phyloP scores from a whole-genome alignment of 768 basidiomycete species.

The Pleurotus salmoneostramineus region DNA sequence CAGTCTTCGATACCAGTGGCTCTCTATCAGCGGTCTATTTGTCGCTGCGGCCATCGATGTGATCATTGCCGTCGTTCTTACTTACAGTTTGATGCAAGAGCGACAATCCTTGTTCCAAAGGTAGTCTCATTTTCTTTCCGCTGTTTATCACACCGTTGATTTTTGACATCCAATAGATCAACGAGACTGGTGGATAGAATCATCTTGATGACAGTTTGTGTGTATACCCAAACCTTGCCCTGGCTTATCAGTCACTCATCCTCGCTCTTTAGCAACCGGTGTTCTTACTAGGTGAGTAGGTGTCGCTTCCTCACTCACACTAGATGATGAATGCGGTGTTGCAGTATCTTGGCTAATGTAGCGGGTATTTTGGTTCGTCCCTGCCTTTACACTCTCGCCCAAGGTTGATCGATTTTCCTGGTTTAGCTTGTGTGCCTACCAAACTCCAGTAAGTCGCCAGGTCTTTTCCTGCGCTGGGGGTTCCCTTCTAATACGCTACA shows the following conservation, averaged over 20 bases:
- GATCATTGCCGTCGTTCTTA: neutral
- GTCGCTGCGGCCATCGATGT: neutral
- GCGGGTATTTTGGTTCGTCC: neutral
- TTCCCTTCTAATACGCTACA: neutral
- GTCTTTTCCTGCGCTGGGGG: neutral
- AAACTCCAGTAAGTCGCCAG: neutral
- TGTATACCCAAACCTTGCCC: neutral
- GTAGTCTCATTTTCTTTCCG: neutral
- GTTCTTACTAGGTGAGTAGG: neutral
- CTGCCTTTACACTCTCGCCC: neutral
- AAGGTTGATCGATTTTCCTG: neutral
- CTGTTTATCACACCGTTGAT: neutral
- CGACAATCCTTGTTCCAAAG: neutral
- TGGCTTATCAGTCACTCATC: neutral
- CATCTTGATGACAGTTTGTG: slow-evolving; percentile 1
- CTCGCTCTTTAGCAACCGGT: neutral
- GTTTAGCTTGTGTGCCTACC: neutral
- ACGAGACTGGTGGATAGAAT: neutral
- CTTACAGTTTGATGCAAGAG: neutral
- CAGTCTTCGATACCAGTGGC: neutral
- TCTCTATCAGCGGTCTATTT: neutral
- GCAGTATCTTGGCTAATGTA: neutral
- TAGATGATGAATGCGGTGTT: neutral
- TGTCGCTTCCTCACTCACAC: neutral
- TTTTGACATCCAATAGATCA: neutral